phyloP scores from a whole-genome alignment of 2,329 filamentous ascomycete genomes.

The Scedosporium dehoogii region DNA sequence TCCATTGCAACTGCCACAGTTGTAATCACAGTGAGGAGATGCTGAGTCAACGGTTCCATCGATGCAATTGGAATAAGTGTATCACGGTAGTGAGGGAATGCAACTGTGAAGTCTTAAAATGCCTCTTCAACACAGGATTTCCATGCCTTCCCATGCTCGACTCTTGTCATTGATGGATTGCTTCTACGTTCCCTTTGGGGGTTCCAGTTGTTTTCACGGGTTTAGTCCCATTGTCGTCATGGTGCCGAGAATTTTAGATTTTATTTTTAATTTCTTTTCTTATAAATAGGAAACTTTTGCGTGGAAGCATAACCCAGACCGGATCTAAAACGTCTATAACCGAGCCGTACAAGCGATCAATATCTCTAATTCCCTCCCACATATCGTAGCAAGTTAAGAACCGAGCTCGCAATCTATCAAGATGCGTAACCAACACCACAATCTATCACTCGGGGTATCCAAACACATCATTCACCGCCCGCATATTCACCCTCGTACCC shows the following conservation, averaged over 20 bases:
- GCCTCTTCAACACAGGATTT: no score
- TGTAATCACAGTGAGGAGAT: no score
- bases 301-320: neutral
- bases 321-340: neutral
- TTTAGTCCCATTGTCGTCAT: neutral
- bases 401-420: neutral
- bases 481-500: conserved; percentile 64
- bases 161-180: neutral
- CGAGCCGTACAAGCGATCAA: neutral
- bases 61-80: no score
- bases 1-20: no score
- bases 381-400: neutral
- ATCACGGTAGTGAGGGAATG: no score
- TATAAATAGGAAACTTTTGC: neutral
- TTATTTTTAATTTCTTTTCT: neutral
- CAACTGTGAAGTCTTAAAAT: no score
- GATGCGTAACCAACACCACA: neutral
- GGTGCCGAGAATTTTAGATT: neutral
- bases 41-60: no score
- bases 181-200: neutral
- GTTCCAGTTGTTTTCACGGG: neutral
- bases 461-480: conserved; percentile 80
- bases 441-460: conserved; percentile 54
- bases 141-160: neutral
- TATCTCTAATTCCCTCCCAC: neutral